Percentiles rank a stretch among this genome's conserved stretches.
Conservation (phyloP, 208 protist species). For the Perkinsela sp. region DNA sequence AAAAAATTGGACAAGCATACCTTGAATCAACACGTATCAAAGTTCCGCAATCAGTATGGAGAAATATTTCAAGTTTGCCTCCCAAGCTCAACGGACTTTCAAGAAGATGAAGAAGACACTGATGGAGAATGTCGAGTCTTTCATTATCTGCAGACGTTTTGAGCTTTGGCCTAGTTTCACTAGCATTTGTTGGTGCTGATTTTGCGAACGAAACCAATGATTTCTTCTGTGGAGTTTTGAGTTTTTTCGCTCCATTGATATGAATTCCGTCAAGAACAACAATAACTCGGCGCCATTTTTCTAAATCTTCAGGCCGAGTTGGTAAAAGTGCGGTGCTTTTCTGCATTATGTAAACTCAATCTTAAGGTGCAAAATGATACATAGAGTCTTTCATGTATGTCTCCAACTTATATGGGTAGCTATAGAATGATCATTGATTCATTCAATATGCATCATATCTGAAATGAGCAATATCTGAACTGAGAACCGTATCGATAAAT, state of each 20-base stretch:
- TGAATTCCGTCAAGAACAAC: conserved; percentile 76
- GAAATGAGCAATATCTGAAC: too few relatives aligned
- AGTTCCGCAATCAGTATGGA: conserved; percentile 79
- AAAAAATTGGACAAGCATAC: conserved; percentile 87
- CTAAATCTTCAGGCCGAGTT: conserved; percentile 46
- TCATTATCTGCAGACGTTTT: conserved; percentile 69
- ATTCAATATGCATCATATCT: too few relatives aligned
- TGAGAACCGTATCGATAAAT: not conserved
- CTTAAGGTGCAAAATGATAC: not conserved
- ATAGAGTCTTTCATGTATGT: not conserved
- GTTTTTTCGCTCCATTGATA: conserved; percentile 24
- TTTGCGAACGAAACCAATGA: conserved; percentile 86
- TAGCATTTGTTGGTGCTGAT: conserved; percentile 77
- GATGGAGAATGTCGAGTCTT: conserved; percentile 92
- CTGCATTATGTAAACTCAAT: not conserved
- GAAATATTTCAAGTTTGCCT: conserved; percentile 79
- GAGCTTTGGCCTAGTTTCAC: conserved; percentile 25
- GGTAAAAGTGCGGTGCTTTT: conserved; percentile 22
- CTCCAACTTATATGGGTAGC: too few relatives aligned
- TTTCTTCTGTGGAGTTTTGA: not conserved
- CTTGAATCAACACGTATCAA: conserved; percentile 81
- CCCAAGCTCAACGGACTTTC: conserved; percentile 93
- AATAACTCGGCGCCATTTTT: conserved; percentile 60
- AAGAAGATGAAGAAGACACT: conserved; percentile 85
- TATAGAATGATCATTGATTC: too few relatives aligned